Conservation (phyloP, 2,329 filamentous ascomycete genomes). For the Acarospora socialis region DNA sequence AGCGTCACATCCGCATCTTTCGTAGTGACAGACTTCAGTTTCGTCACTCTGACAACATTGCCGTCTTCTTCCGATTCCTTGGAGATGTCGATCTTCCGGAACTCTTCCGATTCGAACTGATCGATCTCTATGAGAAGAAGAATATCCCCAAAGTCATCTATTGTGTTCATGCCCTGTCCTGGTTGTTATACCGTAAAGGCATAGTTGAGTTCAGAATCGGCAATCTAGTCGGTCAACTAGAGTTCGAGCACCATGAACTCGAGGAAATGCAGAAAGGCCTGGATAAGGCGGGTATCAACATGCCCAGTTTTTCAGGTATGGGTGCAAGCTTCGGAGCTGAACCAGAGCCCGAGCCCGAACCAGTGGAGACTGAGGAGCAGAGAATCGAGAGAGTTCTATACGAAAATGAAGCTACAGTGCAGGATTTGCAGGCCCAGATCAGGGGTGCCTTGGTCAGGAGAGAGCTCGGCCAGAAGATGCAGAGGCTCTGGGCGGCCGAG, state of each 20-base stretch:
- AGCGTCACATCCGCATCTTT: conserved; percentile 68
- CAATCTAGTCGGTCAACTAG: conserved; percentile 87
- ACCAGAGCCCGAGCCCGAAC: conserved; percentile 54
- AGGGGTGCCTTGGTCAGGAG: conserved; percentile 68
- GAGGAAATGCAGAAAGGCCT: conserved; percentile 95
- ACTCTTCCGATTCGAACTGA: conserved; percentile 89
- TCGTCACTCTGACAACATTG: conserved; percentile 95
- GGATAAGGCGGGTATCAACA: conserved; percentile 84
- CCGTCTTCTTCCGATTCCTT: conserved; percentile 85
- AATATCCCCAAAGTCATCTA: conserved; percentile 99
- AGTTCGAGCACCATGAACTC: conserved; percentile 94
- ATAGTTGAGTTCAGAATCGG: conserved; percentile 93
- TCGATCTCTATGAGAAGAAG: conserved; percentile 98
- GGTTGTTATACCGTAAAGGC: conserved; percentile 90
- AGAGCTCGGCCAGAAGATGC: conserved; percentile 68
- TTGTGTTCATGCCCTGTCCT: conserved; percentile 92
- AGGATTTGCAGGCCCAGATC: conserved; percentile 76
- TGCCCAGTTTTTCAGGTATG: conserved; percentile 98
- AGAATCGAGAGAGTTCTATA: conserved; percentile 66
- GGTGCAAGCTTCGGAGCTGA: conserved; percentile 88
- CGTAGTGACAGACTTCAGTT: conserved; percentile 73
- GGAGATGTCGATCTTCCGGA: conserved; percentile 87
- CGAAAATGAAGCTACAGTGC: conserved; percentile 57
- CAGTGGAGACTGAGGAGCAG: conserved; percentile 77
- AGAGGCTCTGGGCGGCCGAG: conserved; percentile 77